These are phyloP conservation scores for Leucocoprinus birnbaumii DNA, from an alignment of 768 basidiomycete genomes.

Conservation along the genomic window DNA sequence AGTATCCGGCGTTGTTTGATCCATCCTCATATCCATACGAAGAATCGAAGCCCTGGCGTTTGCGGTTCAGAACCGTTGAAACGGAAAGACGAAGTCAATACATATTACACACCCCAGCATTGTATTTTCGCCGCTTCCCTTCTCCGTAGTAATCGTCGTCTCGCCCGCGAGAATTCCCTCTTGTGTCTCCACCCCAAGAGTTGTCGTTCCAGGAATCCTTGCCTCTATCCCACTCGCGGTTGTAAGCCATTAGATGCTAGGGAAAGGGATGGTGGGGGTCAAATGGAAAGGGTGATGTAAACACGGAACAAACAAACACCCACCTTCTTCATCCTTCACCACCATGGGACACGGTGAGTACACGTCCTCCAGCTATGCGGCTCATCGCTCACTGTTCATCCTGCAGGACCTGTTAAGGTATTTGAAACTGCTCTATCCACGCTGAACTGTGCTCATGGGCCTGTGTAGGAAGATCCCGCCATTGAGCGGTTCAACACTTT, in stretches of 20 bases:
- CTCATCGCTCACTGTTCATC: slow-evolving; percentile 15
- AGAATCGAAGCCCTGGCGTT: slow-evolving; percentile 30
- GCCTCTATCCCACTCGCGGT: slow-evolving; percentile 86
- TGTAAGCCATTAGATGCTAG: slow-evolving; percentile 54
- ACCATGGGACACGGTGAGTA: slow-evolving; percentile 56
- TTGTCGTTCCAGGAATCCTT: slow-evolving; percentile 59
- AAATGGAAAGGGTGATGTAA: slow-evolving; percentile 30
- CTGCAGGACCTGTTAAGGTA: slow-evolving; percentile 59
- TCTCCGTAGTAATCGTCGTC: slow-evolving; percentile 72
- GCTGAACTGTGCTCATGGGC: background rate
- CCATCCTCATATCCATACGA: slow-evolving; percentile 14
- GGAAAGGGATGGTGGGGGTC: slow-evolving; percentile 22
- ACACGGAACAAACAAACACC: slow-evolving; percentile 36
- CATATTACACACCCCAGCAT: slow-evolving; percentile 72
- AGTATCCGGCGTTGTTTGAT: slow-evolving; percentile 17
- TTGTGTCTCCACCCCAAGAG: slow-evolving; percentile 36
- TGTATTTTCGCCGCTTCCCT: slow-evolving; percentile 77
- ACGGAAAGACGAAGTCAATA: slow-evolving; percentile 11
- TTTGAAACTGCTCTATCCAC: background rate
- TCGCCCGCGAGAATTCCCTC: slow-evolving; percentile 46
- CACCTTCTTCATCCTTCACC: slow-evolving; percentile 25
- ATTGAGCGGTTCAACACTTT: slow-evolving; percentile 54
- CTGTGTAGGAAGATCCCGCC: slow-evolving; percentile 48
- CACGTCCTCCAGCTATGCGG: background rate
- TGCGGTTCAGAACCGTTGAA: slow-evolving; percentile 29